phyloP scores from a whole-genome alignment of 768 basidiomycete species.

The Cantharellus anzutake region DNA sequence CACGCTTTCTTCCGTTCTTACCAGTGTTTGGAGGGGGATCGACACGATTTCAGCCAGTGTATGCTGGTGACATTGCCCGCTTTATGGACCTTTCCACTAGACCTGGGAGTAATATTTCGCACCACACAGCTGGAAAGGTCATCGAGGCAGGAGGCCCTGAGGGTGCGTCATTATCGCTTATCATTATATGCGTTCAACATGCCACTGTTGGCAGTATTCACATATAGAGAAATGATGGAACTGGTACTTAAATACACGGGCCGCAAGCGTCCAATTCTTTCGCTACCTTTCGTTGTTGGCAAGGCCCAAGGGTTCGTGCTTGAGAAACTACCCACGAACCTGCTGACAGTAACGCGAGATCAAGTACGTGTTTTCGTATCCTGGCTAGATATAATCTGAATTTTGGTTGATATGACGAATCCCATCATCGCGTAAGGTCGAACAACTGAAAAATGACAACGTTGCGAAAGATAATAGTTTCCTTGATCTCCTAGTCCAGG shows the following conservation, averaged over 20 bases:
- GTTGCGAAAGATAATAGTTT: neutral
- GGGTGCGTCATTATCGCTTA: conserved; percentile 16
- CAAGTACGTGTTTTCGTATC: conserved; percentile 28
- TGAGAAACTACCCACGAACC: conserved; percentile 39
- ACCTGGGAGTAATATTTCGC: conserved; percentile 20
- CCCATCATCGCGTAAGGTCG: conserved; percentile 2
- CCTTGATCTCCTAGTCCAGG: neutral
- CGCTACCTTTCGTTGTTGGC: conserved; percentile 44
- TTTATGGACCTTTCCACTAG: conserved; percentile 40
- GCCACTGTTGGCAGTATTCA: conserved; percentile 29
- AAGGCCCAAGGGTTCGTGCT: conserved; percentile 43
- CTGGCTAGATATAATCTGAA: neutral
- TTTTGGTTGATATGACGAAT: neutral
- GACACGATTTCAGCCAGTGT: conserved; percentile 53
- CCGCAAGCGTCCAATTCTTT: conserved; percentile 37
- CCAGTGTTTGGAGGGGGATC: conserved; percentile 62
- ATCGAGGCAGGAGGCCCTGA: conserved; percentile 33
- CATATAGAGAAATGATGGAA: conserved; percentile 48
- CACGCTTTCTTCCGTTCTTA: conserved; percentile 42
- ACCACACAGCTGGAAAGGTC: conserved; percentile 16
- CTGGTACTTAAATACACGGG: conserved; percentile 35
- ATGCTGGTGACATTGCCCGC: conserved; percentile 45
- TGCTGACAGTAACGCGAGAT: conserved; percentile 50
- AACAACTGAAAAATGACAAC: conserved; percentile 9
- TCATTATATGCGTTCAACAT: neutral